Evolutionary conservation across 2,329 filamentous ascomycete species (phyloP), one percentile per base, ranked within the genome.

Genomic region (Xylariaceae sp.): DNA sequence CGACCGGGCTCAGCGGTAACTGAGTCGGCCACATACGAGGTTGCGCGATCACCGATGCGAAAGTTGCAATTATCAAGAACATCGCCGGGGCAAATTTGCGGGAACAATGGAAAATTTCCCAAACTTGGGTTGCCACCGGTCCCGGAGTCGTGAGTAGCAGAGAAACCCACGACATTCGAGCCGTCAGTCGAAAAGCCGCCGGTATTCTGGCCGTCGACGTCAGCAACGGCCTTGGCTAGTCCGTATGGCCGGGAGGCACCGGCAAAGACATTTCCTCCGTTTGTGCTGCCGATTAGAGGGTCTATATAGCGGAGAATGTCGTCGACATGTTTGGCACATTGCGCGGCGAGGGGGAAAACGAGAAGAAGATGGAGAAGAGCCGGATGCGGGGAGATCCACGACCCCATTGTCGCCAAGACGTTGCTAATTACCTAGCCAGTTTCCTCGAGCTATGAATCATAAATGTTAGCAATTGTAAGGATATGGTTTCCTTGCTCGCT

Each of bases 241-340:
- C 76, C 78, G 61, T 79, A 82, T 2, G 79, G 80, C 41, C 78
- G 62, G 2, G 77, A 79, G 11, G 79, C 79, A 9, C 80, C 80
- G 2, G 79, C 73, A 56, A 83, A 83, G 30, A 81, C 80, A 67
- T 83, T 80, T 41, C 80, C 80, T 68, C 78, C 80, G 66, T 78
- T 76, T 3, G 70, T 73, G 12, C 78, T 80, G 31, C 80, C 80
- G 56, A 83, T 81, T 4, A 83, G 70, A 6, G 78, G 79, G 64
- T 83, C 59, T 32, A 70, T 41, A 49, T 66, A 68, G 35, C 58
- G 62, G 4, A 70, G 62, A 8, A 67, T 54, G 49, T 67, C 60
- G 37, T 42, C 49, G 4, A 19, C 19, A 19, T 19, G 19, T 19
- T 45, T 32, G 45, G 57, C 55, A 35, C 59, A 55, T 3, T 54